Percentiles rank a stretch among this genome's conserved stretches.
Evolutionary conservation across 208 protist species (phyloP).

Genomic region (Leishmania mexicana): DNA sequence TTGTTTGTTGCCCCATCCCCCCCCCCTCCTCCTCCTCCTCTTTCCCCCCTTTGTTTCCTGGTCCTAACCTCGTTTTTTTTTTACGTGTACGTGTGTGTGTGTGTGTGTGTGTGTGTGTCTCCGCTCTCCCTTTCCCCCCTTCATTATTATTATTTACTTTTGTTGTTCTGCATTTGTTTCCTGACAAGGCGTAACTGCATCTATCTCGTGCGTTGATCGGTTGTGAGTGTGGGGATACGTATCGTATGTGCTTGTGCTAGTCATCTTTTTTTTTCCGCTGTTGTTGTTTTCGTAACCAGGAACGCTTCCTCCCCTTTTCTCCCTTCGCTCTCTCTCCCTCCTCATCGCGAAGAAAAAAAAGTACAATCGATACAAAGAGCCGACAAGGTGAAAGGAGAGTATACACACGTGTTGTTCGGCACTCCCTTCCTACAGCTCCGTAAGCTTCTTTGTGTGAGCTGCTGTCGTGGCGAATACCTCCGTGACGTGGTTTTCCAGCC

Average conservation of each 20-base stretch:
- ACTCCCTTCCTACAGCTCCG: background rate
- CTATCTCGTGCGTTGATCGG: background rate
- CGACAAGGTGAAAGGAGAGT: background rate
- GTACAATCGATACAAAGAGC: background rate
- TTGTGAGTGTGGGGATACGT: background rate
- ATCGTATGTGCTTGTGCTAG: too few relatives aligned
- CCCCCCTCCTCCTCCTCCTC: background rate
- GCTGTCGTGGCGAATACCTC: background rate
- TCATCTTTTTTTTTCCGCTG: background rate
- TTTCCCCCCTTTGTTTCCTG: slow-evolving; percentile 7
- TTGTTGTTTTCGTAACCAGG: background rate
- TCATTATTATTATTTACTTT: background rate
- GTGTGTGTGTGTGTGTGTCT: background rate
- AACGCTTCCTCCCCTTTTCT: background rate
- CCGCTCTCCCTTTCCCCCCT: too few relatives aligned
- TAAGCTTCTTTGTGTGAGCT: background rate
- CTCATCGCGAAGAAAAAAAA: background rate
- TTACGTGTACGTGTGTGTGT: background rate
- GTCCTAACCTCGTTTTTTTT: background rate
- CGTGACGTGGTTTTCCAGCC: background rate
- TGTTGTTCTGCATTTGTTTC: background rate
- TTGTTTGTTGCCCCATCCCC: background rate
- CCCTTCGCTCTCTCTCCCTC: background rate
- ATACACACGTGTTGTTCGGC: background rate
- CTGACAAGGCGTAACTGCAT: background rate